phyloP scores from a whole-genome alignment of 2,329 filamentous ascomycete species.

The Aspergillus terreus region DNA sequence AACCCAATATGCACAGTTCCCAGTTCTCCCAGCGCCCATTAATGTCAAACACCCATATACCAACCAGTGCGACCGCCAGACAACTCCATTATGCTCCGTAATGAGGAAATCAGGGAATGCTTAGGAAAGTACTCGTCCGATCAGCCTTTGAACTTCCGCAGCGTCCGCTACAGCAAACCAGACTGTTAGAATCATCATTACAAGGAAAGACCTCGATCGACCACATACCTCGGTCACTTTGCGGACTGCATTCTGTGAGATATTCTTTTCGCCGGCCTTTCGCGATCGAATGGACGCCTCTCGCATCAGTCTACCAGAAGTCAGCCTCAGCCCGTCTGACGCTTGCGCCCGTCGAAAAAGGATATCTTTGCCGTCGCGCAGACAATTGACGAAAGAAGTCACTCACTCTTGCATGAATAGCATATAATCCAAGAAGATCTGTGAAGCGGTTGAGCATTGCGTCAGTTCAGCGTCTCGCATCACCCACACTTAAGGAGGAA shows the following conservation, averaged over 20 bases:
- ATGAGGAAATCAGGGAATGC: not conserved
- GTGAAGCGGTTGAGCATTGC: not conserved
- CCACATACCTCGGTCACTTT: slow-evolving; percentile 68
- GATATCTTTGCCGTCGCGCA: too few species aligned
- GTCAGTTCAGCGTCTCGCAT: not conserved
- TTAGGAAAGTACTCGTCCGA: not conserved
- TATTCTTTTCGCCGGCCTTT: slow-evolving; percentile 65
- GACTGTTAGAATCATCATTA: slow-evolving; percentile 8
- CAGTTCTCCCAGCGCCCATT: too few species aligned
- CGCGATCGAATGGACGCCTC: slow-evolving; percentile 75
- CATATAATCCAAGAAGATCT: slow-evolving; percentile 83
- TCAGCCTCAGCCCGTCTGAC: not conserved
- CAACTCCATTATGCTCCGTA: not conserved
- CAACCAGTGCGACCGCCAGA: too few species aligned
- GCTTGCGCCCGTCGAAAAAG: too few species aligned
- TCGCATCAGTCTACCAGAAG: slow-evolving; percentile 58
- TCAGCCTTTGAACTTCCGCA: slow-evolving; percentile 68
- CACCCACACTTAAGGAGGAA: slow-evolving; percentile 19
- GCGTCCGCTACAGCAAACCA: slow-evolving; percentile 50
- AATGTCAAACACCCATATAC: too few species aligned
- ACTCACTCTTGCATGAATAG: slow-evolving; percentile 69
- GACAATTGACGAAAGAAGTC: not conserved
- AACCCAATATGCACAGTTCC: too few species aligned
- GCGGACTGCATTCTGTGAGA: slow-evolving; percentile 72
- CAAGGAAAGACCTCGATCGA: not conserved